phyloP scores from a whole-genome alignment of 164 flowering plant species.

The Liquidambar formosana region DNA sequence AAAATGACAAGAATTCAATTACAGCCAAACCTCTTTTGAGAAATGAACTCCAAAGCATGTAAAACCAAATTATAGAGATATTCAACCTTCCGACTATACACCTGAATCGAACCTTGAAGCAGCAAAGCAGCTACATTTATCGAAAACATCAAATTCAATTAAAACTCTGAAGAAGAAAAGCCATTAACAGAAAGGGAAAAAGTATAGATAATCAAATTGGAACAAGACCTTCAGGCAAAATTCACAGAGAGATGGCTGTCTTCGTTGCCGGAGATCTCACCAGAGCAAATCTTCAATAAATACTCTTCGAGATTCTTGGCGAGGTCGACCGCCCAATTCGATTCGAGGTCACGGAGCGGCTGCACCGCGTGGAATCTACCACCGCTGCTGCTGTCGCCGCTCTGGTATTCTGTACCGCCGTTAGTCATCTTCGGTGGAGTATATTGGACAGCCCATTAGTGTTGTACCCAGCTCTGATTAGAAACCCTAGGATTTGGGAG shows the following conservation, averaged over 20 bases:
- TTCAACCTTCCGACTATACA: conserved; percentile 93
- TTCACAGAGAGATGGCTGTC: conserved; percentile 55
- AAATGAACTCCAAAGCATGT: conserved; percentile 86
- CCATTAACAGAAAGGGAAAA: neutral
- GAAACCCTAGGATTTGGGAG: conserved; percentile 1
- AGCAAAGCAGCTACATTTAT: conserved; percentile 74
- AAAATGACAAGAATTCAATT: conserved; percentile 10
- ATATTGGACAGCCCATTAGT: neutral
- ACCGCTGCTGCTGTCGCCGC: conserved; percentile 16
- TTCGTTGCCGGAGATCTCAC: conserved; percentile 53
- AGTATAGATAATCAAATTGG: neutral
- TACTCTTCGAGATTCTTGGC: conserved; percentile 86
- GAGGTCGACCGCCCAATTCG: conserved; percentile 90
- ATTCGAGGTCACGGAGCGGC: conserved; percentile 76
- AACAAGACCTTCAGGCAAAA: conserved; percentile 89
- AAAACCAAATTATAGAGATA: conserved; percentile 81
- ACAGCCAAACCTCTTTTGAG: conserved; percentile 91
- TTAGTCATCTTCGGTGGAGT: conserved; percentile 29
- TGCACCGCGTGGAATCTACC: conserved; percentile 56
- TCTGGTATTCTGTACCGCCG: conserved; percentile 15
- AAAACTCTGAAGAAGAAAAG: neutral
- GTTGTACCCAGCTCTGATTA: neutral
- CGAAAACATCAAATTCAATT: conserved; percentile 5
- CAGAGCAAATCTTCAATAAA: conserved; percentile 79
- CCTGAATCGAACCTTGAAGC: conserved; percentile 94